phyloP scores from a whole-genome alignment of 495 filamentous ascomycete genomes.

The Bryoglossum gracile region DNA sequence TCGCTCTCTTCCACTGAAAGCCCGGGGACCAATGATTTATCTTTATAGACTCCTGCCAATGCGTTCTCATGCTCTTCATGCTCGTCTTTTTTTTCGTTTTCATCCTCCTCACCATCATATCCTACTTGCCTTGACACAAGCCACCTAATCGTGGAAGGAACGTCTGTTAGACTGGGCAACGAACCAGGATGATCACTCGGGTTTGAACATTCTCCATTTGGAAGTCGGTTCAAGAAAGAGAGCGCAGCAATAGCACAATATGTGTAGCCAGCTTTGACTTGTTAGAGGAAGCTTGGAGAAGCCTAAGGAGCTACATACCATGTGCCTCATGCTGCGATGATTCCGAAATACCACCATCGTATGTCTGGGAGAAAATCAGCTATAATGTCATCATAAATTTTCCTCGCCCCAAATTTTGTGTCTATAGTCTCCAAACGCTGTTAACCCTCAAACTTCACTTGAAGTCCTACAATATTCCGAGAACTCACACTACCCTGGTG shows the following conservation, averaged over 20 bases:
- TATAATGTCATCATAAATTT: too few relatives aligned
- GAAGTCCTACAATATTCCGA: too few relatives aligned
- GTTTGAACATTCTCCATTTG: too few relatives aligned
- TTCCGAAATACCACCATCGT: constrained; percentile 85
- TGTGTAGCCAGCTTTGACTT: constrained; percentile 65
- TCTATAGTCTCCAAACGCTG: constrained; percentile 17
- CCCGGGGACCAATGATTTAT: constrained; percentile 31
- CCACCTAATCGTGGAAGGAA: constrained; percentile 46
- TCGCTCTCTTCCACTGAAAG: constrained; percentile 29
- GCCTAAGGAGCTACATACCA: constrained; percentile 46
- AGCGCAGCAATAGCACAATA: constrained; percentile 78
- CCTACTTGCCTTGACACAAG: constrained; percentile 61
- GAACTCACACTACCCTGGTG: too few relatives aligned
- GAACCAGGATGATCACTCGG: constrained; percentile 27
- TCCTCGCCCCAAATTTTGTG: constrained; percentile 1
- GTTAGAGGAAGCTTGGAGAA: constrained; percentile 13
- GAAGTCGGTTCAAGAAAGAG: constrained; percentile 54
- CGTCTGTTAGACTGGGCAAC: constrained; percentile 32
- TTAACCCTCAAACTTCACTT: too few relatives aligned
- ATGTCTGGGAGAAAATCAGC: constrained; percentile 51
- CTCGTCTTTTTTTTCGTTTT: constrained; percentile 41
- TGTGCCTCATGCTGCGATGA: constrained; percentile 79
- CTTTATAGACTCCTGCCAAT: constrained; percentile 23
- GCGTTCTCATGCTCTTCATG: constrained; percentile 29
- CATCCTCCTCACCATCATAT: constrained; percentile 31